Evolutionary conservation across 306 rosid species (phyloP).

Genomic region (Rosa multiflora): DNA sequence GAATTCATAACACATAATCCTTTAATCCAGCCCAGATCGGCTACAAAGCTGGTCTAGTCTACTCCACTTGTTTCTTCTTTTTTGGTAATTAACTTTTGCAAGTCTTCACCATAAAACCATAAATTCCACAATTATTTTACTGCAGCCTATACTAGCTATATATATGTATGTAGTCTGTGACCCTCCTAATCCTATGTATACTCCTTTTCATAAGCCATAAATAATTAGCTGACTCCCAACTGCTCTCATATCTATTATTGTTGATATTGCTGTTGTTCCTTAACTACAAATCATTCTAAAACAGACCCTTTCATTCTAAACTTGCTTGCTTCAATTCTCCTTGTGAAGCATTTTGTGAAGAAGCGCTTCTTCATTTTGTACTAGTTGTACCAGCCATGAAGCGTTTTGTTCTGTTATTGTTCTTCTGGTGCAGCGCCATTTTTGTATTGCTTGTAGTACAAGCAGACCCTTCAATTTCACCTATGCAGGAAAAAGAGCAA

Average conservation of each 20-base stretch:
- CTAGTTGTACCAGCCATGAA: conserved; percentile 1
- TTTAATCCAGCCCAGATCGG: not conserved
- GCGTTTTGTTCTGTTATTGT: conserved; percentile 10
- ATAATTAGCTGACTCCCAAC: not conserved
- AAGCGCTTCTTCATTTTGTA: not conserved
- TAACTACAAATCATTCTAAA: not conserved
- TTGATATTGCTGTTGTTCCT: not conserved
- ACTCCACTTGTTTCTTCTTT: not conserved
- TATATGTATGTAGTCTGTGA: not conserved
- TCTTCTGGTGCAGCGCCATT: not conserved
- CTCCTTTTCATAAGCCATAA: not conserved
- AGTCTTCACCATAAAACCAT: not conserved
- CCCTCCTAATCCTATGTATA: not conserved
- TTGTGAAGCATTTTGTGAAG: not conserved
- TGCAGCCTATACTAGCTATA: not conserved
- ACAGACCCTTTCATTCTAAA: not conserved
- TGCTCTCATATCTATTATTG: not conserved
- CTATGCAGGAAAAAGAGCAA: conserved; percentile 47
- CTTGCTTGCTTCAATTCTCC: not conserved
- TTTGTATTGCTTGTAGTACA: conserved; percentile 17
- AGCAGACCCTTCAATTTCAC: conserved; percentile 21
- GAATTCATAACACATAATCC: not conserved
- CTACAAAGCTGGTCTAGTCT: not conserved
- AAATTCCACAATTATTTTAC: not conserved
- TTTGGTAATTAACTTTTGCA: too few relatives aligned